Percentiles rank a stretch among this genome's conserved stretches.
phyloP scores from a whole-genome alignment of 106 monocot genomes.

The Alisma plantagoaquatica region DNA sequence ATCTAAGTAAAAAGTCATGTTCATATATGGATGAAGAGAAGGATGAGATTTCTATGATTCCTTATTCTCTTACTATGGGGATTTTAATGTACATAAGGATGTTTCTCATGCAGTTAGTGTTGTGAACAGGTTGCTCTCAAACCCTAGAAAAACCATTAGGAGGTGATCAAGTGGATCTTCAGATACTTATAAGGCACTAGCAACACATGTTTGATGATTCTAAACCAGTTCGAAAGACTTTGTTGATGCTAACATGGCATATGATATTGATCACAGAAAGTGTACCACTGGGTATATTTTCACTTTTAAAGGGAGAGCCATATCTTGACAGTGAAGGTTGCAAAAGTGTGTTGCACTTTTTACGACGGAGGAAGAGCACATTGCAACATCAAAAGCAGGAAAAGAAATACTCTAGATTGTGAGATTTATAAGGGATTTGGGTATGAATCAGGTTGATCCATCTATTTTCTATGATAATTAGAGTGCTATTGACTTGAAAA shows the following conservation, averaged over 20 bases:
- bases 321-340: slow-evolving; percentile 9
- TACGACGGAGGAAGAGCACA: slow-evolving; percentile 1
- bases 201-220: neutral
- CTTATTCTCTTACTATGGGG: neutral
- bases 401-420: slow-evolving; percentile 4
- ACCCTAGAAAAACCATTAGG: neutral
- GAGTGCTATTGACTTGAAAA: slow-evolving; percentile 3
- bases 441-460: neutral
- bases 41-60: neutral
- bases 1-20: neutral
- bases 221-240: neutral
- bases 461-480: neutral
- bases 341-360: slow-evolving; percentile 11
- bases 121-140: slow-evolving; percentile 3
- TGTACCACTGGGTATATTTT: slow-evolving; percentile 5
- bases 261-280: slow-evolving; percentile 4
- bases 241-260: slow-evolving; percentile 1
- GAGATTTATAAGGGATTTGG: neutral
- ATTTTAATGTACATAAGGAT: slow-evolving; percentile 6
- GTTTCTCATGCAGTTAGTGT: neutral
- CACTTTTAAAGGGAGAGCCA: slow-evolving; percentile 13
- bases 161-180: slow-evolving; percentile 9
- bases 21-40: neutral
- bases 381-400: neutral
- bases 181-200: slow-evolving; percentile 1